Conservation (phyloP, 106 monocot species). For the Dendrobium huoshanense region DNA sequence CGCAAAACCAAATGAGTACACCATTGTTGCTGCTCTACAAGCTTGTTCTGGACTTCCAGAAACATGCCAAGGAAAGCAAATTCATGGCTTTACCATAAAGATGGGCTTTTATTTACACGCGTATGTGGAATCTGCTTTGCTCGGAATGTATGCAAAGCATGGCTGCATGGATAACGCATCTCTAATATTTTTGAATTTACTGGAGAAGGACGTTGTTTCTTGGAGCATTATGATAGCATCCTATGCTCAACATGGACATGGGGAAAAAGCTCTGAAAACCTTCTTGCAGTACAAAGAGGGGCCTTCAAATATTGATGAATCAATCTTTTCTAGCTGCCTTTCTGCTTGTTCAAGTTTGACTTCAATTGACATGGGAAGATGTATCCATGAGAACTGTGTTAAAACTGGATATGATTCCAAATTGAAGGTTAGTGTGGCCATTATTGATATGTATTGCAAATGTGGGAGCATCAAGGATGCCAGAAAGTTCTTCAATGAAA, state of each 20-base stretch:
- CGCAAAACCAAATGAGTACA: conserved; percentile 16
- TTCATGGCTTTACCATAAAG: conserved; percentile 11
- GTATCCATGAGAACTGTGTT: conserved; percentile 9
- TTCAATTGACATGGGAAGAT: conserved; percentile 18
- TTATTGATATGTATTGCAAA: conserved; percentile 22
- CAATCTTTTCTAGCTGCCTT: conserved; percentile 18
- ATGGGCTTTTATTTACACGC: conserved; percentile 12
- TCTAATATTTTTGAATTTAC: conserved; percentile 12
- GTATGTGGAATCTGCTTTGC: conserved; percentile 14
- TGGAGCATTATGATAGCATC: conserved; percentile 20
- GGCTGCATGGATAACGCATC: conserved; percentile 13
- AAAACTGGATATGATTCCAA: conserved; percentile 19
- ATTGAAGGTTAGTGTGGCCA: conserved; percentile 11
- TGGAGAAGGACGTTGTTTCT: conserved; percentile 14
- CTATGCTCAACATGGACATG: conserved; percentile 17
- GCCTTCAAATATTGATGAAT: conserved; percentile 14
- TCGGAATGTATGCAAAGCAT: conserved; percentile 17
- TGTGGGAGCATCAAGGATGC: conserved; percentile 20
- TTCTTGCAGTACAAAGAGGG: conserved; percentile 13
- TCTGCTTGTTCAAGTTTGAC: conserved; percentile 25
- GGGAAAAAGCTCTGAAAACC: conserved; percentile 21
- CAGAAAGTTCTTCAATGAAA: conserved; percentile 2
- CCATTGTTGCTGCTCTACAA: conserved; percentile 18
- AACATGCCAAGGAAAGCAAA: conserved; percentile 8
- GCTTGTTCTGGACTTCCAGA: conserved; percentile 13